These are phyloP conservation scores for Ceratobasidium papillatum DNA, from an alignment of 1,284 basidiomycete genomes.

Conservation along the genomic window DNA sequence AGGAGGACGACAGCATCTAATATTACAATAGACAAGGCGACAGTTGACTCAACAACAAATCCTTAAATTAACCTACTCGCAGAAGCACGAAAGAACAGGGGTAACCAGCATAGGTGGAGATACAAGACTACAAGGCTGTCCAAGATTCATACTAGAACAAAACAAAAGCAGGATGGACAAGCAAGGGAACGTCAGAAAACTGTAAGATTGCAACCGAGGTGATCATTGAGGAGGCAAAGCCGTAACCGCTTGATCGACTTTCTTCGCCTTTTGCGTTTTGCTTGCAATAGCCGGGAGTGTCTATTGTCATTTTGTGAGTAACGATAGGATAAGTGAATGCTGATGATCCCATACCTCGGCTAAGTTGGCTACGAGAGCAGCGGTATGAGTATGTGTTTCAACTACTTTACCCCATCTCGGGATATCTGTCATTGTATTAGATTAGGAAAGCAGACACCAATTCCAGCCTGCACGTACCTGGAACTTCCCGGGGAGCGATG, in stretches of 20 bases:
- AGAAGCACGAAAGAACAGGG: too few relatives aligned
- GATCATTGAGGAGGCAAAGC: slow-evolving; percentile 12
- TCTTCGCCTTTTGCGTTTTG: slow-evolving; percentile 22
- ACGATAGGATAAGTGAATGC: background rate
- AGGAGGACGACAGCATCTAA: too few relatives aligned
- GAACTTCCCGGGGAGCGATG: background rate
- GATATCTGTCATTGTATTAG: background rate
- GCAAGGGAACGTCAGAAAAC: background rate
- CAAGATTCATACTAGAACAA: background rate
- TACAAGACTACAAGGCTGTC: too few relatives aligned
- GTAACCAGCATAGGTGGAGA: too few relatives aligned
- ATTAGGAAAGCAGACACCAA: background rate
- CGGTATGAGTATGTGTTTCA: slow-evolving; percentile 13
- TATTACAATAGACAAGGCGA: too few relatives aligned
- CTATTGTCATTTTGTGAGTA: background rate
- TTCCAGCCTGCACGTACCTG: background rate
- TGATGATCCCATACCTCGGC: background rate
- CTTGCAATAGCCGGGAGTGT: background rate
- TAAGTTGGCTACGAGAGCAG: background rate
- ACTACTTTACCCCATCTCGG: slow-evolving; percentile 22
- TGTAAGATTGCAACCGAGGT: background rate
- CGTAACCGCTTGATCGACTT: slow-evolving; percentile 26
- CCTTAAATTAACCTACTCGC: too few relatives aligned
- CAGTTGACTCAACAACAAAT: too few relatives aligned
- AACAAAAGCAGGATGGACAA: background rate